A percentile compares a stretch with the other conserved stretches of the same genome.
phyloP scores from a whole-genome alignment of 495 filamentous ascomycete species.

The Trichoderma gamsii region DNA sequence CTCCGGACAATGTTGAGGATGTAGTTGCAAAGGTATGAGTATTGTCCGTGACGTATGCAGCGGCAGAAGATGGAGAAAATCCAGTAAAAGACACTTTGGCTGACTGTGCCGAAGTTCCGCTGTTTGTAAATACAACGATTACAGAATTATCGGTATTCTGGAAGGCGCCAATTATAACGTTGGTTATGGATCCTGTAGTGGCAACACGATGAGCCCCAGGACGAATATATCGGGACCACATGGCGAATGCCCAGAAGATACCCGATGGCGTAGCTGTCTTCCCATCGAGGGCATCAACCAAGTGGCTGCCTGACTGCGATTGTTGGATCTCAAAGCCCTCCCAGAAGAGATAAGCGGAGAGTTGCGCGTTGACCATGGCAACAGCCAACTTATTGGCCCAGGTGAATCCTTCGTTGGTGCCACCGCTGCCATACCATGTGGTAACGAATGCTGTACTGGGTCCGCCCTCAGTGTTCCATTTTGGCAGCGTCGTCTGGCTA shows the following conservation, averaged over 20 bases:
- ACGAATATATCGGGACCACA: slow-evolving; percentile 43
- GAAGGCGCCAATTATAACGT: slow-evolving; percentile 44
- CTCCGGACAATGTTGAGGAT: neutral
- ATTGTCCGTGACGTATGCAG: slow-evolving; percentile 30
- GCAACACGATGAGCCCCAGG: slow-evolving; percentile 42
- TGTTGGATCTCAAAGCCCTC: slow-evolving; percentile 34
- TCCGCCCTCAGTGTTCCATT: slow-evolving; percentile 25
- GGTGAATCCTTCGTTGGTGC: slow-evolving; percentile 43
- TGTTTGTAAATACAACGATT: slow-evolving; percentile 43
- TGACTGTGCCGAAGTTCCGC: slow-evolving; percentile 24
- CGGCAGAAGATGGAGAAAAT: slow-evolving; percentile 21
- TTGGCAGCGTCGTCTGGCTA: slow-evolving; percentile 18
- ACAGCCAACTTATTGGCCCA: slow-evolving; percentile 48
- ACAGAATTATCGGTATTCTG: slow-evolving; percentile 41
- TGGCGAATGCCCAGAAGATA: slow-evolving; percentile 51
- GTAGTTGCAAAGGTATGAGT: neutral
- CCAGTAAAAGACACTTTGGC: slow-evolving; percentile 27
- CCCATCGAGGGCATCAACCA: slow-evolving; percentile 29
- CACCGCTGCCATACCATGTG: slow-evolving; percentile 42
- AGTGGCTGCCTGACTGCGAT: slow-evolving; percentile 31
- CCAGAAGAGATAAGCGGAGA: slow-evolving; percentile 52
- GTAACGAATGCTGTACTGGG: slow-evolving; percentile 28
- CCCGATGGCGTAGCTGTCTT: slow-evolving; percentile 32
- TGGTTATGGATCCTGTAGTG: slow-evolving; percentile 23
- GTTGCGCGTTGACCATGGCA: slow-evolving; percentile 37